A percentile compares a stretch with the other conserved stretches of the same genome.
These are phyloP conservation scores for Passiflora organensis DNA, from an alignment of 345 rosid species.

Conservation along the genomic window DNA sequence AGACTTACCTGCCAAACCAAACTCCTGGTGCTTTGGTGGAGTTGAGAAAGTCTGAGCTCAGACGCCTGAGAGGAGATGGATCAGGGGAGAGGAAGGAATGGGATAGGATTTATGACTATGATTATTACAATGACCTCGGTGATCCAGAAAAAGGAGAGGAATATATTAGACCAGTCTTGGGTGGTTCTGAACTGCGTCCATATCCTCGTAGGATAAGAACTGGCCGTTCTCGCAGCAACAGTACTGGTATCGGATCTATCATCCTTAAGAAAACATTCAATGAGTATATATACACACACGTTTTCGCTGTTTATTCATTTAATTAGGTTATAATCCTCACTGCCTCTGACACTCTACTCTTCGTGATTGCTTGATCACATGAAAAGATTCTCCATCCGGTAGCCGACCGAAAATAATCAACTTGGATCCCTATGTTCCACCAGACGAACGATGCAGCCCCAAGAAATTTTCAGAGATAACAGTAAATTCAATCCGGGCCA, in stretches of 20 bases:
- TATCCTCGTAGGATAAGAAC: slow-evolving; percentile 58
- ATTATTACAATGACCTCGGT: slow-evolving; percentile 49
- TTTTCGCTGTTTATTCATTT: slow-evolving; percentile 1
- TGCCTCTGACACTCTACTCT: not conserved
- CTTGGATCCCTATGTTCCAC: slow-evolving; percentile 48
- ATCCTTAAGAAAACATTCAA: not conserved
- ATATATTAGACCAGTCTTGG: slow-evolving; percentile 39
- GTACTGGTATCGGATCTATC: slow-evolving; percentile 21
- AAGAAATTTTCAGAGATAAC: slow-evolving; percentile 42
- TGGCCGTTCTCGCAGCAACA: slow-evolving; percentile 25
- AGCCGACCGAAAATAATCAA: slow-evolving; percentile 26
- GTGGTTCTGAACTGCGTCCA: slow-evolving; percentile 39
- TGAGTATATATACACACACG: not conserved
- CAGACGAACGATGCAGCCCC: slow-evolving; percentile 53
- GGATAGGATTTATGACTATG: slow-evolving; percentile 56
- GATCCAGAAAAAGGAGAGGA: slow-evolving; percentile 35
- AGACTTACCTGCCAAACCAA: slow-evolving; percentile 47
- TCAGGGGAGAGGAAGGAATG: slow-evolving; percentile 42
- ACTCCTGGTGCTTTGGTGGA: slow-evolving; percentile 39
- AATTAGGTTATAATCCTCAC: not conserved
- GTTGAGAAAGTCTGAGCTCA: slow-evolving; percentile 45
- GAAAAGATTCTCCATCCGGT: slow-evolving; percentile 26
- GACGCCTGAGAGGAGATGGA: slow-evolving; percentile 38
- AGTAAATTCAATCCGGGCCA: slow-evolving; percentile 35
- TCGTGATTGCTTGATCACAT: not conserved